phyloP scores from a whole-genome alignment of 768 basidiomycete genomes.

The Calocybe gangraenosa region DNA sequence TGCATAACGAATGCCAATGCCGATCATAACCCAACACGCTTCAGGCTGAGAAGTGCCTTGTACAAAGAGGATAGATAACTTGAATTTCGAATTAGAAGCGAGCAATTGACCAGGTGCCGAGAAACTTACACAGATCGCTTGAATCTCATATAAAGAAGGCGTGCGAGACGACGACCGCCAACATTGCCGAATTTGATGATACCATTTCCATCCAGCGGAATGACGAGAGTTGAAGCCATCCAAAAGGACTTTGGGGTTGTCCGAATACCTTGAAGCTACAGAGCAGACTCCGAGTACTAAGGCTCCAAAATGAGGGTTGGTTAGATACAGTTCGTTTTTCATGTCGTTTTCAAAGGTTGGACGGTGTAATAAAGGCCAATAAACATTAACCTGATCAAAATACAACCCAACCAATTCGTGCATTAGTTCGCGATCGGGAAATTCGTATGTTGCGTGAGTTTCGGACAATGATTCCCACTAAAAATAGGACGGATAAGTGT shows the following conservation, averaged over 20 bases:
- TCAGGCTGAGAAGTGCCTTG: conserved; percentile 42
- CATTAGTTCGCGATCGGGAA: conserved; percentile 48
- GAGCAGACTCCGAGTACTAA: conserved; percentile 66
- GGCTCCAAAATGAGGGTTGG: conserved; percentile 47
- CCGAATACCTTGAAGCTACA: conserved; percentile 52
- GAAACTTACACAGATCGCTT: conserved; percentile 54
- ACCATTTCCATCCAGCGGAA: conserved; percentile 59
- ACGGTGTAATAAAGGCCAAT: conserved; percentile 62
- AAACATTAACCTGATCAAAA: conserved; percentile 48
- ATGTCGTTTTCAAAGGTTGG: conserved; percentile 57
- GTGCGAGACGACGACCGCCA: conserved; percentile 53
- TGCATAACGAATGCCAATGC: conserved; percentile 51
- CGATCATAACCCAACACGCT: conserved; percentile 47
- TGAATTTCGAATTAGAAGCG: neutral
- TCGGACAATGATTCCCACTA: conserved; percentile 35
- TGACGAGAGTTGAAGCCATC: conserved; percentile 33
- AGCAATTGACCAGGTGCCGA: conserved; percentile 12
- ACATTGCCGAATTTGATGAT: conserved; percentile 57
- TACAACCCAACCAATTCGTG: conserved; percentile 49
- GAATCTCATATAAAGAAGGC: conserved; percentile 65
- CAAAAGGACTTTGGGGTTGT: conserved; percentile 39
- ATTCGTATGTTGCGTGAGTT: conserved; percentile 24
- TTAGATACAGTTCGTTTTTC: conserved; percentile 40
- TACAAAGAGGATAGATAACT: conserved; percentile 39
- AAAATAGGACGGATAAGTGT: neutral